These are phyloP conservation scores for Zea luxurians DNA, from an alignment of 176 grass and related monocot genomes.

Conservation along the genomic window DNA sequence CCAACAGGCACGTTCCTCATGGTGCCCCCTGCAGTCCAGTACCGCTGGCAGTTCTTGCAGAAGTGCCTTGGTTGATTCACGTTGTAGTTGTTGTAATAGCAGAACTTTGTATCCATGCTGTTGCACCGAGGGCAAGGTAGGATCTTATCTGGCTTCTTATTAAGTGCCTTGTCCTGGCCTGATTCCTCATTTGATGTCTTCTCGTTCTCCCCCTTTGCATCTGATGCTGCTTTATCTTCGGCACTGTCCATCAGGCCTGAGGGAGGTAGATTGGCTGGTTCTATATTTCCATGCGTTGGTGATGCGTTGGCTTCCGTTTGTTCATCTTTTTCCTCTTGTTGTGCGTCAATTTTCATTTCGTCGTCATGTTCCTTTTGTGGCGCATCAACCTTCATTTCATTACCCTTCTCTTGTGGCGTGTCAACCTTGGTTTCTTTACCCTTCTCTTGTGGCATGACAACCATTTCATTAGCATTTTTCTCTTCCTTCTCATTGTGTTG, in stretches of 20 bases:
- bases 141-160: slow-evolving; percentile 90
- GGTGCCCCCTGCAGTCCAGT: slow-evolving; percentile 80
- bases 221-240: slow-evolving; percentile 50
- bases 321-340: slow-evolving; percentile 29
- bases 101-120: slow-evolving; percentile 91
- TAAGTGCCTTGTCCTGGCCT: slow-evolving; percentile 60
- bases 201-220: slow-evolving; percentile 39
- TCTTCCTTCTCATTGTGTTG: slow-evolving; percentile 39
- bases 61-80: slow-evolving; percentile 82
- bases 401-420: slow-evolving; percentile 18
- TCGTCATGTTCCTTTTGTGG: slow-evolving; percentile 36
- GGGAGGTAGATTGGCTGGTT: slow-evolving; percentile 32
- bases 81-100: slow-evolving; percentile 91
- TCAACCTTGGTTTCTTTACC: slow-evolving; percentile 12
- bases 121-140: slow-evolving; percentile 79
- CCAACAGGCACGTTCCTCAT: slow-evolving; percentile 91
- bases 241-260: slow-evolving; percentile 19
- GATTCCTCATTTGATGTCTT: slow-evolving; percentile 53
- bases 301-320: slow-evolving; percentile 36
- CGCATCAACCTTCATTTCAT: slow-evolving; percentile 38
- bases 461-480: background rate
- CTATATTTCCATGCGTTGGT: slow-evolving; percentile 26
- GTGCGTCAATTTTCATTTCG: slow-evolving; percentile 36
- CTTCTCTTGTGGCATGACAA: slow-evolving; percentile 18
- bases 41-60: slow-evolving; percentile 87